Base-by-base conservation (phyloP, 805 yeast species). In the Candida fluviatilis region DNA sequence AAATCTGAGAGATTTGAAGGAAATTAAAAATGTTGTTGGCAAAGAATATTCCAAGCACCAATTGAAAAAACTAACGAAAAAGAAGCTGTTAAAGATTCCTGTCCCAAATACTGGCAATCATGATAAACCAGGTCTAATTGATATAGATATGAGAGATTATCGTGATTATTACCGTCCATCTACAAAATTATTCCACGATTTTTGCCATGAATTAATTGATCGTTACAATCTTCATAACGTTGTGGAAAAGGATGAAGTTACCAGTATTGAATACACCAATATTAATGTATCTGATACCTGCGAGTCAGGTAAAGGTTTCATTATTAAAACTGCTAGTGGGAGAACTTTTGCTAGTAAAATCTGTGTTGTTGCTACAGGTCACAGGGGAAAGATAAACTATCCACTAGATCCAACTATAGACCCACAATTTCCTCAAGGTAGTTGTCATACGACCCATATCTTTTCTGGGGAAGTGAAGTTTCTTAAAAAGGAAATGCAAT, bases 81-180 rank as follows among this genome's bases (percentile, higher is more conserved):
- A 51, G 39, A 38, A 45, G 18, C 35, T 25, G 36, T 39, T 35
- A 4, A 48, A 41, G 28, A 24, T 19, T 24, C 57, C 63, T 0
- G 35, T 51, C 2, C 59, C 57, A 2, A 42, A 21, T 27, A 36
- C 8, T 11, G 40, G 35, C n/a, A 13, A 31, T n/a, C 67, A 62
- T 27, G 62, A 64, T 38, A 49, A 42, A 10, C 52, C 62, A 0
- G 70, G 70, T 0, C 47, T 63, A n/a, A 52, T 63, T n/a, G 70
- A 65, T 35, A 55, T 69, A 34, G 66, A 69, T 41, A 62, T 64
- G 67, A 47, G 75, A 37, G 71, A 67, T 41, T 60, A 67, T 56
- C 56, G 60, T 24, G 75, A 71, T 45, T 69, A 66, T 43, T 69
- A 66, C 42, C 50, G 75, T 12, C 75, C 75, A 0, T 58, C 69